Evolutionary conservation across 2,329 filamentous ascomycete species (phyloP).

Genomic region (Exophiala phaeomuriformis): DNA sequence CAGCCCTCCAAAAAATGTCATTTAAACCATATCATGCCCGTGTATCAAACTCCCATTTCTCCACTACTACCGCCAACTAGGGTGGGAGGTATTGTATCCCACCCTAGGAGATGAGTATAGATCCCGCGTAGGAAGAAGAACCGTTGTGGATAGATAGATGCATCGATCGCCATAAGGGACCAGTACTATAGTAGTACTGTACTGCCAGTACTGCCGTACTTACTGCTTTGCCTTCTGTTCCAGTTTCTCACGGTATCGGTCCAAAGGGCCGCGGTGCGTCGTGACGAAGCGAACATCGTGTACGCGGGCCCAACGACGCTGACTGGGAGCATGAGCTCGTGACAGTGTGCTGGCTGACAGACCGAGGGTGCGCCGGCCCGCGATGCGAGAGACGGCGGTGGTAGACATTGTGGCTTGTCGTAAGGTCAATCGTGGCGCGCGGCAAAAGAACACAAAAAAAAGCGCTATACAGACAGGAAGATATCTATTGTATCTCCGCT

Average conservation of each 20-base stretch:
- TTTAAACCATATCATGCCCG: not conserved
- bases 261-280: slow-evolving; percentile 66
- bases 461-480: not conserved
- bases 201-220: slow-evolving; percentile 26
- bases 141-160: too few species aligned
- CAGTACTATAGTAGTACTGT: not conserved
- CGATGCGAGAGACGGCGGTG: not conserved
- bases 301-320: slow-evolving; percentile 83
- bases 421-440: too few species aligned
- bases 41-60: too few species aligned
- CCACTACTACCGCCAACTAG: too few species aligned
- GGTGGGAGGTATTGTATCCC: too few species aligned
- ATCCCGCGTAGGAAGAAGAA: too few species aligned
- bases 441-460: too few species aligned
- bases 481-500: too few species aligned
- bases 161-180: not conserved
- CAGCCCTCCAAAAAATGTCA: not conserved
- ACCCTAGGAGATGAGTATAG: too few species aligned
- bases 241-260: slow-evolving; percentile 84
- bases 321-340: slow-evolving; percentile 32
- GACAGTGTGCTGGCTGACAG: not conserved
- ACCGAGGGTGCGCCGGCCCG: slow-evolving; percentile 7
- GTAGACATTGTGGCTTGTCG: slow-evolving; percentile 4
- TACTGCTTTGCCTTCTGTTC: slow-evolving; percentile 67
- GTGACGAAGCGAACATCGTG: slow-evolving; percentile 86